Evolutionary conservation across 495 filamentous ascomycete species (phyloP).

Genomic region (Beverwykella pulmonaria): DNA sequence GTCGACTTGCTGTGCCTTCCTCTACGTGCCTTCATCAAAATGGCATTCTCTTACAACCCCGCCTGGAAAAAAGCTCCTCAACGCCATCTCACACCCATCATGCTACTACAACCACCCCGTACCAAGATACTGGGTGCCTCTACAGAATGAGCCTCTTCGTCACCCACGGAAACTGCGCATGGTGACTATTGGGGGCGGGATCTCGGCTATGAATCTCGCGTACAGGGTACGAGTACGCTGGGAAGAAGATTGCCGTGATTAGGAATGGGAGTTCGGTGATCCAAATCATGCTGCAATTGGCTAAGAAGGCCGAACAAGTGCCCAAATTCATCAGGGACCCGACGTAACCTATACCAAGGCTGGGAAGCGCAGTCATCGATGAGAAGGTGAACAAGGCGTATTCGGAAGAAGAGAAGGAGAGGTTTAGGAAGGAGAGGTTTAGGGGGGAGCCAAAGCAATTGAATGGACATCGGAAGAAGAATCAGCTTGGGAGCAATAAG

Average conservation of each 20-base stretch:
- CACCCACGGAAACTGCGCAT: conserved; percentile 7
- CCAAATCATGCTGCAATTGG: conserved; percentile 27
- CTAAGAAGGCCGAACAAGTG: conserved; percentile 12
- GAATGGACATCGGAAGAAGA: conserved; percentile 12
- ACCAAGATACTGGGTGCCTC: conserved; percentile 4
- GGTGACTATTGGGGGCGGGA: conserved; percentile 9
- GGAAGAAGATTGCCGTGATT: conserved; percentile 24
- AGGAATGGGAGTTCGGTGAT: conserved; percentile 30
- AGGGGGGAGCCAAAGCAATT: conserved; percentile 8
- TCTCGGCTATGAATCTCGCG: conserved; percentile 7
- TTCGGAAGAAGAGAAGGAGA: conserved; percentile 18
- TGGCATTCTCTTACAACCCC: conserved; percentile 6
- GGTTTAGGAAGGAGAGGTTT: conserved; percentile 6
- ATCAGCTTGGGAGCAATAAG: conserved; percentile 12
- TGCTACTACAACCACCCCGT: neutral
- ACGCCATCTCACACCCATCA: neutral
- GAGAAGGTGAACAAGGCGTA: conserved; percentile 13
- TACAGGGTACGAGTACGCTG: neutral
- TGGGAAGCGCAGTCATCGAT: conserved; percentile 20
- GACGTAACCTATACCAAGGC: conserved; percentile 11
- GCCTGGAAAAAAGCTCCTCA: neutral
- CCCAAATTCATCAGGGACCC: conserved; percentile 6
- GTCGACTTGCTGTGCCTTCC: neutral
- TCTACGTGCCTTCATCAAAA: neutral
- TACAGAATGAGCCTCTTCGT: neutral